Evolutionary conservation across 2,329 filamentous ascomycete species (phyloP).

Genomic region (Fusarium proliferatum): DNA sequence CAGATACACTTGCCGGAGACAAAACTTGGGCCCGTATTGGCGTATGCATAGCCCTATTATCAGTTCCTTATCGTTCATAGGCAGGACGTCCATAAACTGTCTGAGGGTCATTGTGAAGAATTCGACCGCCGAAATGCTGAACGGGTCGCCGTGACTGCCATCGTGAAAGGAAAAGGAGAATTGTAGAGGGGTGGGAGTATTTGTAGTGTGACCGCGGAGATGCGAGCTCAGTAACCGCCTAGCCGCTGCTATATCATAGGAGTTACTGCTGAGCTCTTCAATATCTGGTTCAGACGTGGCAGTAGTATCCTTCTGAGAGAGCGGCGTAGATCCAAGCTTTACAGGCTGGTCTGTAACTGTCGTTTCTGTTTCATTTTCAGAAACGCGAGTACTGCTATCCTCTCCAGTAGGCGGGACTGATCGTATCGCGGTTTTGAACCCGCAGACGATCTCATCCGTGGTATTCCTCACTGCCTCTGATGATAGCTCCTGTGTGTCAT

Average conservation of each 20-base stretch:
- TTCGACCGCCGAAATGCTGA: background rate
- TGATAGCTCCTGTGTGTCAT: background rate
- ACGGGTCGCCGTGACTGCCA: background rate
- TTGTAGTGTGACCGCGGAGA: background rate
- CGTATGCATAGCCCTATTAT: slow-evolving; percentile 11
- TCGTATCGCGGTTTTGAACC: background rate
- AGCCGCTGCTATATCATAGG: background rate
- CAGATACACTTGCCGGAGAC: slow-evolving; percentile 18
- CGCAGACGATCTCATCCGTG: background rate
- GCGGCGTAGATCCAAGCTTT: background rate
- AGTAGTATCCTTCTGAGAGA: background rate
- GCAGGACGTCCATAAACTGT: slow-evolving; percentile 11
- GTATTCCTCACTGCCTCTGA: background rate
- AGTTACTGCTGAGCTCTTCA: background rate
- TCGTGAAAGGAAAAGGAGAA: slow-evolving; percentile 15
- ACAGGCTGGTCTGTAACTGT: background rate
- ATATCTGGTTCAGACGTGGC: background rate
- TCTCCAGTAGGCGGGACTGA: background rate
- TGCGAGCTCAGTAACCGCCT: background rate
- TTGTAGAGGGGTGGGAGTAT: background rate
- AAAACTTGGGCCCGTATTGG: background rate
- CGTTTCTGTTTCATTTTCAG: background rate
- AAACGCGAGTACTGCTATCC: background rate
- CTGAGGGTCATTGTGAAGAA: slow-evolving; percentile 16
- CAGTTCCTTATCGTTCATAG: slow-evolving; percentile 18